Conservation (phyloP, 2,329 filamentous ascomycete species). For the Colletotrichum viniferum region DNA sequence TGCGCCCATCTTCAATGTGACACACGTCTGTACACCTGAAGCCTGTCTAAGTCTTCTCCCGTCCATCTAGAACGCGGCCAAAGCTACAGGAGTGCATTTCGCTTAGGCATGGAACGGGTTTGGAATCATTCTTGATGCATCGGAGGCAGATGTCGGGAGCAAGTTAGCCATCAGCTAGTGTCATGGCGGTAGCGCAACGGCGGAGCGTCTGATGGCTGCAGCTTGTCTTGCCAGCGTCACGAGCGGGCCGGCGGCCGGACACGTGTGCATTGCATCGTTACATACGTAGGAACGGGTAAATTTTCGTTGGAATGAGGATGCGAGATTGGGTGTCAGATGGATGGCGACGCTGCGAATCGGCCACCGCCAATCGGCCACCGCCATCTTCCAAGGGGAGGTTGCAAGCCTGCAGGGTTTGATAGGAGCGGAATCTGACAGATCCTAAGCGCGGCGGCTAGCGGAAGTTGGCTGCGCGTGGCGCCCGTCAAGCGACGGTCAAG, state of each 20-base stretch:
- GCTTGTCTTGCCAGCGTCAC: neutral
- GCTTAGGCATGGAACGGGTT: neutral
- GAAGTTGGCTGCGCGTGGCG: neutral
- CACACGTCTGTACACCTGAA: neutral
- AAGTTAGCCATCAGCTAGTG: neutral
- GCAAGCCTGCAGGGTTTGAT: too few relatives aligned
- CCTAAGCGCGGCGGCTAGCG: neutral
- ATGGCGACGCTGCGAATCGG: neutral
- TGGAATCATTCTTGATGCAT: constrained; percentile 2
- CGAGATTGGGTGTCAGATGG: neutral
- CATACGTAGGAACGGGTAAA: neutral
- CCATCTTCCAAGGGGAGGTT: neutral
- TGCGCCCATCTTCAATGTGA: neutral
- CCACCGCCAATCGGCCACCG: neutral
- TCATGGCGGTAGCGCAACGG: neutral
- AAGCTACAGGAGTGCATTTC: neutral
- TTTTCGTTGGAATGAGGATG: neutral
- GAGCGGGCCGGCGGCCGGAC: neutral
- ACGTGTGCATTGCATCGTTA: neutral
- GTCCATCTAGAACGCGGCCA: constrained; percentile 7
- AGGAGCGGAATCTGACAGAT: neutral
- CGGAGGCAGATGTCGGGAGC: neutral
- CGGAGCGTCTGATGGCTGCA: neutral
- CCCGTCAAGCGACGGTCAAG: neutral
- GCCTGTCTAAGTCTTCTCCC: neutral